Base-by-base conservation (phyloP, 306 rosid genomes). In the Rosa lucieae region DNA sequence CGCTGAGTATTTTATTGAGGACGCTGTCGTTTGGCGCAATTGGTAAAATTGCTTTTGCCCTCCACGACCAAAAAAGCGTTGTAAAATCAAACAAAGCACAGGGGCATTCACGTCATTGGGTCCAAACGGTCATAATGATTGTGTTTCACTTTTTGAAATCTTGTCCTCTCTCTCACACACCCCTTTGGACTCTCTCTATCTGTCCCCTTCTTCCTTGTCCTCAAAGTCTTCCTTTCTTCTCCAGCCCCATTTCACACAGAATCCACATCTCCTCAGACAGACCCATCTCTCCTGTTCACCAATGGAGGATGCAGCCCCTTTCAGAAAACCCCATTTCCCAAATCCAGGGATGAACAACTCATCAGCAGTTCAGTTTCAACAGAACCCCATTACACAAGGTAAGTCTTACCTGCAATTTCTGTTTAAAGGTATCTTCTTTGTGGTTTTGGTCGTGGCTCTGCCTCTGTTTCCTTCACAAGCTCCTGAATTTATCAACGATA, bases 381-480 rank as follows among this genome's bases (percentile, higher is more conserved):
- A 44, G 46, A 81, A 86, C 26, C 86, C 88, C 73, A 84, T 74
- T 69, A 43, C 46, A 70, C 78, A 81, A 77, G 89, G 90, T 87
- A 87, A 86, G 81, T 86, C 96, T 52, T 90, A 74, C 72, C 76
- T 88, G 5, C 71, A 70, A 47, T 83, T 92, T 67, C 74, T 94
- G 72, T 52, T 78, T 79, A 93, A 93, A 84, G 75, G 78, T 84
- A 77, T 91, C 53, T 53, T 90, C 77, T 78, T 96, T 83, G 77
- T 83, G 46, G 1, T 86, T 1, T 69, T 89, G 10, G 5, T 90
- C 66, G 20, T 84, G 68, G 56, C 78, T 78, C 73, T 94, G 5
- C 94, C 94, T 20, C 84, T 92, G 3, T 96, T 96, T 79, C 99
- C 98, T 72, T 93, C 97, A 29, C 89, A 96, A 87, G 94, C 98